Evolutionary conservation across 148 eudicot species (phyloP).

Genomic region (Dianthus caryophyllus): DNA sequence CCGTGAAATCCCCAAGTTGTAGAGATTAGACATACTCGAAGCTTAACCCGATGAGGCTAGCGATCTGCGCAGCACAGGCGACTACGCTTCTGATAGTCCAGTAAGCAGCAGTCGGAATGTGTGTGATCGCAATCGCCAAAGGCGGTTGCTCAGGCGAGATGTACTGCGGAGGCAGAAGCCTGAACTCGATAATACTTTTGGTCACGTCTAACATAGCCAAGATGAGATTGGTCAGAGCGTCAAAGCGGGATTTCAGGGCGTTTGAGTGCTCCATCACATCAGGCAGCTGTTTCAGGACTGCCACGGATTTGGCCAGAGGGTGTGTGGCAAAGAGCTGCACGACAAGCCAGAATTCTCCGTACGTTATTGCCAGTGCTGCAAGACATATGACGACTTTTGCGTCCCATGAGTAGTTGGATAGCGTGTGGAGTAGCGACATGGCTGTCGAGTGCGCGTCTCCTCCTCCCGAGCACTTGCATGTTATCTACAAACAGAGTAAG

Average conservation of each 20-base stretch:
- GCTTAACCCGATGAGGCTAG: constrained; percentile 63
- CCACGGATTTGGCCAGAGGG: constrained; percentile 74
- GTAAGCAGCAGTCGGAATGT: constrained; percentile 83
- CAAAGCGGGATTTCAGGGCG: constrained; percentile 54
- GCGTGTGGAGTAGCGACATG: constrained; percentile 58
- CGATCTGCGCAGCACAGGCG: constrained; percentile 59
- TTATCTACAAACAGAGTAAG: constrained; percentile 44
- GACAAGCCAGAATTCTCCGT: constrained; percentile 87
- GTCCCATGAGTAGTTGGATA: constrained; percentile 80
- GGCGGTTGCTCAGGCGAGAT: constrained; percentile 67
- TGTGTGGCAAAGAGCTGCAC: constrained; percentile 42
- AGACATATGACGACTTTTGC: constrained; percentile 69
- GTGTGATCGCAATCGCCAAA: constrained; percentile 46
- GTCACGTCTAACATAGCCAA: constrained; percentile 62
- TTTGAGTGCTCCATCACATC: constrained; percentile 52
- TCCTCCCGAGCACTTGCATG: constrained; percentile 81
- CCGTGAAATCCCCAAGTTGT: not conserved
- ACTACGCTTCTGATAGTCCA: constrained; percentile 90
- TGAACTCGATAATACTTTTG: constrained; percentile 54
- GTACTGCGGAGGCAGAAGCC: constrained; percentile 59
- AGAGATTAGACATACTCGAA: constrained; percentile 47
- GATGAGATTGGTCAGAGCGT: constrained; percentile 50
- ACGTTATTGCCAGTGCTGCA: constrained; percentile 66
- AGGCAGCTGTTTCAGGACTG: constrained; percentile 70
- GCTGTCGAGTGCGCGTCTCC: constrained; percentile 74